These are phyloP conservation scores for Leccinum pellstonianum DNA, from an alignment of 768 basidiomycete species.

Conservation along the genomic window DNA sequence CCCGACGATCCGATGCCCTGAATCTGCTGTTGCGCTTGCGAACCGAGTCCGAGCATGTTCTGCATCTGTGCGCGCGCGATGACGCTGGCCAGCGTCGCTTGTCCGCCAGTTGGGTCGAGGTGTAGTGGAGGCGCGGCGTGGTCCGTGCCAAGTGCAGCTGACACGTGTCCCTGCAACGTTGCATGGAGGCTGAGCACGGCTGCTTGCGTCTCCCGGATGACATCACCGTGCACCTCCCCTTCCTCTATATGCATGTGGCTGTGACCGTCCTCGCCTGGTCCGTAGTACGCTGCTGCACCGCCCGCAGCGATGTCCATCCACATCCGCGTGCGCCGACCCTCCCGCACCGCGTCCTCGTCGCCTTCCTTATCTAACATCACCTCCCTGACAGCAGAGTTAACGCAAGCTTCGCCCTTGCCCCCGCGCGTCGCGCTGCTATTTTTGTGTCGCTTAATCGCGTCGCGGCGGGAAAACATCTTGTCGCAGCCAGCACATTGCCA, in stretches of 20 bases:
- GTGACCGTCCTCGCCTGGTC: background rate
- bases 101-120: conserved; percentile 50
- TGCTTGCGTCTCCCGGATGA: conserved; percentile 50
- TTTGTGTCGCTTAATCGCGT: conserved; percentile 78
- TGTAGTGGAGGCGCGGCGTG: conserved; percentile 31
- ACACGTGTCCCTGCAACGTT: conserved; percentile 57
- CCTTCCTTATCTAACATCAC: conserved; percentile 47
- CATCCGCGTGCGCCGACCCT: conserved; percentile 59
- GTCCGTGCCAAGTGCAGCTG: conserved; percentile 49
- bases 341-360: conserved; percentile 41
- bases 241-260: conserved; percentile 46
- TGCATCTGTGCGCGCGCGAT: conserved; percentile 69
- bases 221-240: conserved; percentile 53
- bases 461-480: conserved; percentile 73
- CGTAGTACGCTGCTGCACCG: conserved; percentile 14
- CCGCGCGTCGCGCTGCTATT: conserved; percentile 54
- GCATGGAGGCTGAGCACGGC: conserved; percentile 55
- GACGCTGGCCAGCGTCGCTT: conserved; percentile 69
- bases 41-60: conserved; percentile 24
- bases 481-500: conserved; percentile 74
- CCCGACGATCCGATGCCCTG: conserved; percentile 4
- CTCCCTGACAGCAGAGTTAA: conserved; percentile 59
- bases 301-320: conserved; percentile 61
- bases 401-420: conserved; percentile 50
- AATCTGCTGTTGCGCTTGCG: conserved; percentile 17